phyloP scores from a whole-genome alignment of 2,329 filamentous ascomycete genomes.

The Laburnicola sp. region DNA sequence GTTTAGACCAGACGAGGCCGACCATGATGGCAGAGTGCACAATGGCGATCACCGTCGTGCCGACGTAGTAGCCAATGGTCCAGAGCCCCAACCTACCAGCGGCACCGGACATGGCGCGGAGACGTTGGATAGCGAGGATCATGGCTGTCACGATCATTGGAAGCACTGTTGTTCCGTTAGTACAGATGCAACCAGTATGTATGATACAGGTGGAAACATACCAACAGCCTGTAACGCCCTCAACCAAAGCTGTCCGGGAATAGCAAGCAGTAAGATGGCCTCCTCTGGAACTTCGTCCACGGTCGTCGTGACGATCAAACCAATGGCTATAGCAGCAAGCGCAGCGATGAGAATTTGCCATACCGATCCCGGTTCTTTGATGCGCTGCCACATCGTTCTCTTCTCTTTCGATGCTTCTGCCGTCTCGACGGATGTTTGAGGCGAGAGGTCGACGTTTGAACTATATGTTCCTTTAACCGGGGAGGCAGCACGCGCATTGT shows the following conservation, averaged over 20 bases:
- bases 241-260: constrained; percentile 57
- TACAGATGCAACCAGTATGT: no score
- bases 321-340: constrained; percentile 55
- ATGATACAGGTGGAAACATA: no score
- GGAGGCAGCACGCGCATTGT: no score
- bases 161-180: no score
- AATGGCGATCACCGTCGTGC: constrained; percentile 56
- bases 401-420: no score
- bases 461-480: no score
- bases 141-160: constrained; percentile 58
- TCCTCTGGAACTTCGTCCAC: constrained; percentile 51
- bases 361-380: constrained; percentile 52
- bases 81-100: constrained; percentile 53
- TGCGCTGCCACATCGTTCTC: constrained; percentile 45
- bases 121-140: constrained; percentile 55
- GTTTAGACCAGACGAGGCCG: constrained; percentile 52
- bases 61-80: constrained; percentile 56
- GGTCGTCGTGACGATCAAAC: constrained; percentile 50
- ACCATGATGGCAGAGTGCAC: constrained; percentile 53
- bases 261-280: constrained; percentile 49
- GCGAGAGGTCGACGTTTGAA: no score
- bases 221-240: constrained; percentile 55
- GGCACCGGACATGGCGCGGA: constrained; percentile 52
- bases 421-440: no score
- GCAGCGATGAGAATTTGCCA: constrained; percentile 57